Percentiles rank a stretch among this genome's conserved stretches.
phyloP scores from a whole-genome alignment of 176 grass and related monocot species.

The Eragrostis curvula region DNA sequence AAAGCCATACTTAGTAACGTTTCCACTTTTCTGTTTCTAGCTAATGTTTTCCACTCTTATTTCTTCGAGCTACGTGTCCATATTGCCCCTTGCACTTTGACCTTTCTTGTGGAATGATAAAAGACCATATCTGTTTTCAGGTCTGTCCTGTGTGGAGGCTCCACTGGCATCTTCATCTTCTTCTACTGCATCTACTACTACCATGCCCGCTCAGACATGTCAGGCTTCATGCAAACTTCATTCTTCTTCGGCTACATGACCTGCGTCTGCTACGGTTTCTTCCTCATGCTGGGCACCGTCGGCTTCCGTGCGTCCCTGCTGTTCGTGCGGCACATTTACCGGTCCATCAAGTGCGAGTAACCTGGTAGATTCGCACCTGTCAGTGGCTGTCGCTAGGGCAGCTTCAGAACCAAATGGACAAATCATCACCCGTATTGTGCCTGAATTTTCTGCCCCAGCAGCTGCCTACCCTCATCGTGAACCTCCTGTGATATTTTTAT shows the following conservation, averaged over 20 bases:
- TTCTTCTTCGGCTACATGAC: slow-evolving; percentile 99
- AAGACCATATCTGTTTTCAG: slow-evolving; percentile 39
- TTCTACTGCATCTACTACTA: slow-evolving; percentile 99
- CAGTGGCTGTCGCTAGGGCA: neutral
- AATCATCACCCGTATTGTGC: neutral
- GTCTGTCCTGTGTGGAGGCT: slow-evolving; percentile 88
- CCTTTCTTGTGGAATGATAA: neutral
- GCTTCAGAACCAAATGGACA: neutral
- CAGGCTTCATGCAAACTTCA: slow-evolving; percentile 95
- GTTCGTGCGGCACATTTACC: slow-evolving; percentile 93
- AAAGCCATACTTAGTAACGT: neutral
- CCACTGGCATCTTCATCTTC: slow-evolving; percentile 88
- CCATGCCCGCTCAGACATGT: slow-evolving; percentile 89
- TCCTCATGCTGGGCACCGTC: slow-evolving; percentile 90
- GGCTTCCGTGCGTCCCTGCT: slow-evolving; percentile 85
- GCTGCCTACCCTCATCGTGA: neutral
- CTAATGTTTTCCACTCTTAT: neutral
- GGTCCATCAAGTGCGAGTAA: slow-evolving; percentile 93
- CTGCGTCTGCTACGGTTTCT: slow-evolving; percentile 93
- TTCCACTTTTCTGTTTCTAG: too few relatives aligned
- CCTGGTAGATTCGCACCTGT: neutral
- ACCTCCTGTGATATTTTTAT: neutral
- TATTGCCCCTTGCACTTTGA: neutral
- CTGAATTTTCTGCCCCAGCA: slow-evolving; percentile 7
- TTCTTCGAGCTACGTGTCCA: neutral